phyloP scores from a whole-genome alignment of 2,329 filamentous ascomycete species.

The Diaporthe aspalathi region DNA sequence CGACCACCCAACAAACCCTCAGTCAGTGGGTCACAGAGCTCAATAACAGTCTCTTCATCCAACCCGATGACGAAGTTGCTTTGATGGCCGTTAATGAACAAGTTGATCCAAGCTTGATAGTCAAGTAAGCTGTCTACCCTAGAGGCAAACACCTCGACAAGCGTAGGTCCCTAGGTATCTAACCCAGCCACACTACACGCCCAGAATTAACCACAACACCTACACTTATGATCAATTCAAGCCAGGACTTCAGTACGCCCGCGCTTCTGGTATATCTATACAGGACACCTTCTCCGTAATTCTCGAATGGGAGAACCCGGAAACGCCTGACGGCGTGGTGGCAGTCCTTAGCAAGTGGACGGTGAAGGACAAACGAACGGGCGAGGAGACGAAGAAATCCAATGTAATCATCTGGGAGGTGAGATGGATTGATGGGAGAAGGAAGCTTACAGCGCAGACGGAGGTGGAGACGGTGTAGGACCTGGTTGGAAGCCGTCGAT shows the following conservation, averaged over 20 bases:
- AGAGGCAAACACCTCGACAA: not conserved
- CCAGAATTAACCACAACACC: not conserved
- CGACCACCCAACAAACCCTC: not conserved
- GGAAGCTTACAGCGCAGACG: not conserved
- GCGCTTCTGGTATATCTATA: not conserved
- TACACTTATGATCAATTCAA: not conserved
- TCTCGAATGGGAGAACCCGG: not conserved
- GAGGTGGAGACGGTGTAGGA: conserved; percentile 40
- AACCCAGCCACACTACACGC: not conserved
- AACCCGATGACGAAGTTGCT: not conserved
- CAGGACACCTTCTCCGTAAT: not conserved
- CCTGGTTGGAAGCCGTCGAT: no score
- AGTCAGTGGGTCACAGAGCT: not conserved
- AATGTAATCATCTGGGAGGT: not conserved
- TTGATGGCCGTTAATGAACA: not conserved
- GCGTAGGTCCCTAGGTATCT: no score
- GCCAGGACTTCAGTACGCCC: not conserved
- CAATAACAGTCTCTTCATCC: not conserved
- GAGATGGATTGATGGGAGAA: not conserved
- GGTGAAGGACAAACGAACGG: not conserved
- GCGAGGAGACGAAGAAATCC: not conserved
- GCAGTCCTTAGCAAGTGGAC: not conserved
- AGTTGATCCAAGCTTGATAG: not conserved
- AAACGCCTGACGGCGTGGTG: not conserved
- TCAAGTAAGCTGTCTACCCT: not conserved